Evolutionary conservation across 2,329 filamentous ascomycete species (phyloP).

Genomic region (Sarocladium strictum): DNA sequence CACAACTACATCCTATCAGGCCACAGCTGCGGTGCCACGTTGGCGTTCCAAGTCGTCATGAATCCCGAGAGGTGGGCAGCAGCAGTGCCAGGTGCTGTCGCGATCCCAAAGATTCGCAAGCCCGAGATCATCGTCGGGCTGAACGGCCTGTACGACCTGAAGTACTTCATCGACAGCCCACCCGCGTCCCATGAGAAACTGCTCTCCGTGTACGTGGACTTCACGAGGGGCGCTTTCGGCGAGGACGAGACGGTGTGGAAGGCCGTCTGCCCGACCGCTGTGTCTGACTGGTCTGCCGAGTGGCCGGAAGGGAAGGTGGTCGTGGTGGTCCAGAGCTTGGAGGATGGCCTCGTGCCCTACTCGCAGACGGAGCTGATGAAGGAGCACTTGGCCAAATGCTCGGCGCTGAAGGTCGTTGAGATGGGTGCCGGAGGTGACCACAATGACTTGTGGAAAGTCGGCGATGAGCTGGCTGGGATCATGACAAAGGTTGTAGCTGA

Average conservation of each 20-base stretch:
- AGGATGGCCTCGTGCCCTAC: constrained; percentile 46
- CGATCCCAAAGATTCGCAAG: constrained; percentile 11
- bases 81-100: constrained; percentile 19
- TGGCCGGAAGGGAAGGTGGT: constrained; percentile 29
- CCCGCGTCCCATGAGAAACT: constrained; percentile 27
- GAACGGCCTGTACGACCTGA: constrained; percentile 62
- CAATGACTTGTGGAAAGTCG: constrained; percentile 58
- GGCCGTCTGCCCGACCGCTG: constrained; percentile 42
- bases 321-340: constrained; percentile 38
- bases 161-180: constrained; percentile 29
- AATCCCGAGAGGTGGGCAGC: constrained; percentile 24
- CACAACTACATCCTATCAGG: constrained; percentile 51
- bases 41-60: constrained; percentile 57
- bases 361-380: constrained; percentile 55
- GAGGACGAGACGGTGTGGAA: constrained; percentile 43
- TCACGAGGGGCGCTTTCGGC: constrained; percentile 58
- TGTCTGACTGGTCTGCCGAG: constrained; percentile 19
- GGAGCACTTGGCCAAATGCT: constrained; percentile 33
- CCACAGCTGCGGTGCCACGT: constrained; percentile 57
- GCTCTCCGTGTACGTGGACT: constrained; percentile 41
- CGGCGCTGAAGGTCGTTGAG: constrained; percentile 23
- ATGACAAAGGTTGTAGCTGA: not conserved
- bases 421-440: constrained; percentile 51
- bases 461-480: constrained; percentile 43
- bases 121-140: constrained; percentile 53